Evolutionary conservation across 2,329 filamentous ascomycete species (phyloP).

Genomic region (Calonectria pseudoturangicola): DNA sequence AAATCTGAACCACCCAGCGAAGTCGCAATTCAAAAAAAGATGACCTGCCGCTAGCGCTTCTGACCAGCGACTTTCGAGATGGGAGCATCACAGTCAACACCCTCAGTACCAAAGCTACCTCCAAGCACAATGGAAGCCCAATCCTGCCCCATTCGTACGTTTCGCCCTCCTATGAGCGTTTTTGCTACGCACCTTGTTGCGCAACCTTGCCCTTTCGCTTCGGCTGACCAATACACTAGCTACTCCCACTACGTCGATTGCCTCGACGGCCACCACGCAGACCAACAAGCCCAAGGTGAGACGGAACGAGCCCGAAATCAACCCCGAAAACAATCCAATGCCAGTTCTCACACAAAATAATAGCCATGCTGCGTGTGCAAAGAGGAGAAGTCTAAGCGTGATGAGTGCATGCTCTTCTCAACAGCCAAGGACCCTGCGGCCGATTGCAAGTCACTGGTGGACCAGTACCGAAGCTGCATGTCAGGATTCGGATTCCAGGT

Average conservation of each 20-base stretch:
- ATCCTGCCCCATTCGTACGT: slow-evolving; percentile 54
- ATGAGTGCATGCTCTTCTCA: slow-evolving; percentile 99
- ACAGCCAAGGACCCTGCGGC: slow-evolving; percentile 86
- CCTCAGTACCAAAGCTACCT: slow-evolving; percentile 33
- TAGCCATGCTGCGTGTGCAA: slow-evolving; percentile 99
- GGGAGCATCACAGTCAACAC: slow-evolving; percentile 47
- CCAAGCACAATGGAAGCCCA: slow-evolving; percentile 59
- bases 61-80: slow-evolving; percentile 39
- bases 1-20: slow-evolving; percentile 51
- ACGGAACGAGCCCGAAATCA: slow-evolving; percentile 52
- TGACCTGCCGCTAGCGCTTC: slow-evolving; percentile 40
- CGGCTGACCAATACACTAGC: slow-evolving; percentile 43
- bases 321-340: slow-evolving; percentile 29
- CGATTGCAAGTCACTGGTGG: slow-evolving; percentile 88
- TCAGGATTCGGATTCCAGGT: slow-evolving; percentile 91
- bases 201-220: slow-evolving; percentile 11
- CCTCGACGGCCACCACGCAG: slow-evolving; percentile 57
- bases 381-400: slow-evolving; percentile 91
- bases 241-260: slow-evolving; percentile 51
- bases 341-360: slow-evolving; percentile 33
- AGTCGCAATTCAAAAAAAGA: slow-evolving; percentile 53
- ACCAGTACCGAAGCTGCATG: slow-evolving; percentile 95
- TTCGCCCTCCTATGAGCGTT: background rate
- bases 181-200: background rate
- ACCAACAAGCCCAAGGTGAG: slow-evolving; percentile 67